Evolutionary conservation across 345 rosid species (phyloP), one percentile per base, ranked within the genome.

Genomic region (Cardamine occulta): DNA sequence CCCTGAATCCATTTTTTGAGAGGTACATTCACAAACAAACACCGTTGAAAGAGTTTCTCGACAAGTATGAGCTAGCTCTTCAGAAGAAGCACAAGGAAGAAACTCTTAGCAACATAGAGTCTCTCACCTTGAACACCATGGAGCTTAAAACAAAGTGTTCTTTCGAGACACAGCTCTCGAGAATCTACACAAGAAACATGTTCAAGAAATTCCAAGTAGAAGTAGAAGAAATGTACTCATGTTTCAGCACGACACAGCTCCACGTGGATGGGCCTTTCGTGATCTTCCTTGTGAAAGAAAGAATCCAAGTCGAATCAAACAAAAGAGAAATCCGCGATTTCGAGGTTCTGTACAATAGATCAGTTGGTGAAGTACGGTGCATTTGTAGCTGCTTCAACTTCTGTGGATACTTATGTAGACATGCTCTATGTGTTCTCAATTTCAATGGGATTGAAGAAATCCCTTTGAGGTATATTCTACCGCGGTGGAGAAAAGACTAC

Each of bases 11-110:
- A 5, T 89, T 88, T 80, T 89, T 91, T 24, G 89, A 89, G 31
- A 86, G 80, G 76, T 89, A 84, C 6, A 68, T 91, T 70, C 96
- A 88, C 45, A 89, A 85, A 37, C 93, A 89, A 63, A 93, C 97
- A 18, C 89, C 96, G 29, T 64, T 93, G 79, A 93, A 88, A 76
- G 97, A 93, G 83, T 93, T 93, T 83, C 89, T 93, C 6, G 97
- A 91, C 63, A 87, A 88, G 83, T 89, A 88, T 28, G 97, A 88
- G 76, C 49, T 89, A 75, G 88, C 91, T 49, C 73, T 89, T 44
- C 93, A 88, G 59, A 88, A 83, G 84, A 88, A 86, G 82, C 93
- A 84, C 82, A 82, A 58, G 80, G 89, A 91, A 80, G 98, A 91
- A 82, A 80, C 85, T 66, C 79, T 81, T 12, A 80, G 86, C 0